Percentiles rank a stretch among this genome's conserved stretches.
These are phyloP conservation scores for Hordeum vulgare DNA, from an alignment of 176 grass and related monocot species.

Conservation along the genomic window DNA sequence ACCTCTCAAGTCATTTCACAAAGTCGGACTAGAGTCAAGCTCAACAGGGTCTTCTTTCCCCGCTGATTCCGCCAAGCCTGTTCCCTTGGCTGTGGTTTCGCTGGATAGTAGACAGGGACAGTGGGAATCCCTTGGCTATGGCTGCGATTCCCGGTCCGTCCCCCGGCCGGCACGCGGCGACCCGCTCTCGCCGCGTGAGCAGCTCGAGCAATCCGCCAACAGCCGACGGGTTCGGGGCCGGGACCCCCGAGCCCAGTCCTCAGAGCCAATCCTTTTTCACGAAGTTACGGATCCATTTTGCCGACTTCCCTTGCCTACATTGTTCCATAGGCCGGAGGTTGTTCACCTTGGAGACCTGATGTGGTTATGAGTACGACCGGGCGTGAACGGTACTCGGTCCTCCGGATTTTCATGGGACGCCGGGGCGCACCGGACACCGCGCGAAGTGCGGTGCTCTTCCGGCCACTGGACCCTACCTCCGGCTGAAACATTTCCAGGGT, in stretches of 20 bases:
- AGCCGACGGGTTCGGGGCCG: not conserved
- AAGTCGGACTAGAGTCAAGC: no score
- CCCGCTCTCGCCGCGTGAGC: slow-evolving; percentile 9
- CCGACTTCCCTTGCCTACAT: slow-evolving; percentile 83
- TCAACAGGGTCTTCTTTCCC: no score
- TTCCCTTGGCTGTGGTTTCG: no score
- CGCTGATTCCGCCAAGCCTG: no score
- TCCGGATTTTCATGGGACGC: slow-evolving; percentile 51
- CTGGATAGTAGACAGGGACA: no score
- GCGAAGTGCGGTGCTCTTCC: slow-evolving; percentile 65
- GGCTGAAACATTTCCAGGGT: slow-evolving; percentile 51
- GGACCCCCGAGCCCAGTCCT: slow-evolving; percentile 24
- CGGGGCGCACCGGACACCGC: slow-evolving; percentile 56
- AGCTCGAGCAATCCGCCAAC: not conserved
- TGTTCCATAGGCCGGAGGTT: slow-evolving; percentile 57
- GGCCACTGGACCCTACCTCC: slow-evolving; percentile 57
- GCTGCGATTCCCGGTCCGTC: not conserved
- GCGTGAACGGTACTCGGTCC: slow-evolving; percentile 55
- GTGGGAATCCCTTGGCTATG: no score
- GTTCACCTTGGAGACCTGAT: slow-evolving; percentile 71
- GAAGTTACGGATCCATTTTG: slow-evolving; percentile 86
- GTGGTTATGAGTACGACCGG: slow-evolving; percentile 66
- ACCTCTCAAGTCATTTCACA: not conserved
- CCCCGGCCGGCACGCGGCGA: not conserved
- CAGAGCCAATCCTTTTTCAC: slow-evolving; percentile 63